Evolutionary conservation across 2,329 filamentous ascomycete genomes (phyloP).

Genomic region (Cladobotryum mycophilum): DNA sequence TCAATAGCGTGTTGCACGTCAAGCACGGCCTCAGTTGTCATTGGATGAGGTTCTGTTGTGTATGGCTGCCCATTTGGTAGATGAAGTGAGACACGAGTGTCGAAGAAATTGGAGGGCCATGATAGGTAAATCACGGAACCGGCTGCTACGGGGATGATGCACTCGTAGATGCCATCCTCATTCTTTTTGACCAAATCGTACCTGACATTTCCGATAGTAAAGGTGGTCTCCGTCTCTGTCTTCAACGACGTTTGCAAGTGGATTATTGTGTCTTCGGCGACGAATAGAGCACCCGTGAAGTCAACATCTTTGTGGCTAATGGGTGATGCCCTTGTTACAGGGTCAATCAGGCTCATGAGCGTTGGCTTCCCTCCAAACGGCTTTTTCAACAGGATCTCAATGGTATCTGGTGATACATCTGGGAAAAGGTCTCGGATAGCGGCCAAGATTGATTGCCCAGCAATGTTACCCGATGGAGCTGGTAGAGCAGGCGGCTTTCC

Average conservation of each 20-base stretch:
- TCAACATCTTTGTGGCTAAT: neutral
- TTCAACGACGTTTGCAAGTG: neutral
- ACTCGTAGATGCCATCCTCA: neutral
- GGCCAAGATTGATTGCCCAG: too few relatives aligned
- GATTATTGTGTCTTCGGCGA: neutral
- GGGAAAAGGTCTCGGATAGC: neutral
- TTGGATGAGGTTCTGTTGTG: neutral
- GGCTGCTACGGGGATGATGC: neutral
- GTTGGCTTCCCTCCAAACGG: neutral
- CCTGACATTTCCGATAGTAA: neutral
- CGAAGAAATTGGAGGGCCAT: neutral
- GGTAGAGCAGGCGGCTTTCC: too few relatives aligned
- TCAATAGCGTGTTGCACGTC: neutral
- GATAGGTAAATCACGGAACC: neutral
- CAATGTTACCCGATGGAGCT: too few relatives aligned
- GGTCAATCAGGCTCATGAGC: neutral
- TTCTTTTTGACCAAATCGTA: neutral
- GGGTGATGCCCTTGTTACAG: neutral
- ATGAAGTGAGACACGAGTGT: neutral
- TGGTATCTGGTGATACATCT: neutral
- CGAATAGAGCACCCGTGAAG: neutral
- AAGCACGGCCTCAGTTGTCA: neutral
- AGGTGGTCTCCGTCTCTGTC: neutral
- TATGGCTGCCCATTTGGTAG: neutral
- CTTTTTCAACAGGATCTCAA: neutral